Base-by-base conservation (phyloP, 2,329 filamentous ascomycete genomes). In the Dactylonectria macrodidyma region DNA sequence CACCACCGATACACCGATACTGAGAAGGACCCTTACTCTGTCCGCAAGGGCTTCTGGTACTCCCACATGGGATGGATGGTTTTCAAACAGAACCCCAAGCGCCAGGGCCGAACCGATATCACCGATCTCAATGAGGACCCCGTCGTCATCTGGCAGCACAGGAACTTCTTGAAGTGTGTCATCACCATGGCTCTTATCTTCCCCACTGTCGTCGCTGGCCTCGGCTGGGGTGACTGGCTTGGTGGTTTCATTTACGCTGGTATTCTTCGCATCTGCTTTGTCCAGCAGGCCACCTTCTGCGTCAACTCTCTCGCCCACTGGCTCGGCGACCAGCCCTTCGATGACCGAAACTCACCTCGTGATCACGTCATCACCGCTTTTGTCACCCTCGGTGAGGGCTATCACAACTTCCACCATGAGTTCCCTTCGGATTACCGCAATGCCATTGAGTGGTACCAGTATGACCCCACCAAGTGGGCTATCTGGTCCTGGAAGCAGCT, bases 401-500 rank as follows among this genome's bases (percentile, higher is more conserved):
- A 97, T 85, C 94, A 97, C 88, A 97, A 97, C 88, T 97, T 97
- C 88, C 94, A 97, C 84, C 94, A 97, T 87, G 94, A 97, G 82
- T 97, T 97, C 84, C 94, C 94, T 62, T 95, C 93, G 11, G 94
- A 97, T 82, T 97, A 96, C 89, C 93, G 94, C 80, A 97, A 97
- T 80, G 94, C 93, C 69, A 95, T 96, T 75, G 87, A 94, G 83
- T 97, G 94, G 93, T 92, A 91, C 84, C 94, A 97, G 80, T 97
- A 97, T 78, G 94, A 97, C 81, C 94, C 94, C 54, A 97, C 94
- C 81, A 97, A 97, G 86, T 96, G 94, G 93, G 88, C 85, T 79
- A 97, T 97, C 85, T 94, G 91, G 91, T 77, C 86, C 67, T 95
- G 92, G 91, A 96, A 95, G 89, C 89, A 92, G 83, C 83, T 95